These are phyloP conservation scores for Daphne laureola DNA, from an alignment of 441 rosid species.

Conservation along the genomic window DNA sequence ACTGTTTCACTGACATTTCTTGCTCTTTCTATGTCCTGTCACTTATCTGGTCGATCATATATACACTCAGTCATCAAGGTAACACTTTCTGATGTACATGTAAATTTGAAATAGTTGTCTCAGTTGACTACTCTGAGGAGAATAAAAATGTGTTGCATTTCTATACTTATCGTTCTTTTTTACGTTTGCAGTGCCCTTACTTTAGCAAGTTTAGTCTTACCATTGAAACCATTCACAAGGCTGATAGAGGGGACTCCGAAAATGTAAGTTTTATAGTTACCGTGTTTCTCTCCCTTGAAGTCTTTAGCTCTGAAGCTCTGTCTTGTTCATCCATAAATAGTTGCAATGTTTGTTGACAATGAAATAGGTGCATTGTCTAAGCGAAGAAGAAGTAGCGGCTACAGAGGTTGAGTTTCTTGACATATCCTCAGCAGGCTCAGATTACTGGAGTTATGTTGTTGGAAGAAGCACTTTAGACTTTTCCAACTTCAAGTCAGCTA, in stretches of 20 bases:
- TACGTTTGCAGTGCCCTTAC: constrained; percentile 50
- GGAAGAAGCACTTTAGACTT: constrained; percentile 40
- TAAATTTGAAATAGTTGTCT: background rate
- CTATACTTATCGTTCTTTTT: constrained; percentile 4
- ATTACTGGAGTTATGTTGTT: constrained; percentile 57
- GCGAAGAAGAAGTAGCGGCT: constrained; percentile 39
- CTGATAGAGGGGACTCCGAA: constrained; percentile 50
- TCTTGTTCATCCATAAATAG: constrained; percentile 5
- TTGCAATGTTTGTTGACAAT: constrained; percentile 2
- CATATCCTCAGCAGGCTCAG: constrained; percentile 47
- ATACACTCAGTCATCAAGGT: constrained; percentile 52
- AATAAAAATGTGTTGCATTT: no score
- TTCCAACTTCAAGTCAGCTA: constrained; percentile 40
- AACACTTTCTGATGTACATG: constrained; percentile 9
- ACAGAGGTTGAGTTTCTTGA: constrained; percentile 51
- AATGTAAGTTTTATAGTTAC: constrained; percentile 35
- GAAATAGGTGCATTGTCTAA: constrained; percentile 46
- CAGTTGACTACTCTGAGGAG: background rate
- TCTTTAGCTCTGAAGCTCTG: background rate
- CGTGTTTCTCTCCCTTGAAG: background rate
- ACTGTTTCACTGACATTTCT: constrained; percentile 18
- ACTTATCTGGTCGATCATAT: constrained; percentile 12
- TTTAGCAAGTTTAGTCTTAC: constrained; percentile 53
- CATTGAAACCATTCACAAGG: constrained; percentile 47
- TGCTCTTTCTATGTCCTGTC: constrained; percentile 8